A percentile compares a stretch with the other conserved stretches of the same genome.
Evolutionary conservation across 2,329 filamentous ascomycete species (phyloP).

Genomic region (Colletotrichum spaethianum): DNA sequence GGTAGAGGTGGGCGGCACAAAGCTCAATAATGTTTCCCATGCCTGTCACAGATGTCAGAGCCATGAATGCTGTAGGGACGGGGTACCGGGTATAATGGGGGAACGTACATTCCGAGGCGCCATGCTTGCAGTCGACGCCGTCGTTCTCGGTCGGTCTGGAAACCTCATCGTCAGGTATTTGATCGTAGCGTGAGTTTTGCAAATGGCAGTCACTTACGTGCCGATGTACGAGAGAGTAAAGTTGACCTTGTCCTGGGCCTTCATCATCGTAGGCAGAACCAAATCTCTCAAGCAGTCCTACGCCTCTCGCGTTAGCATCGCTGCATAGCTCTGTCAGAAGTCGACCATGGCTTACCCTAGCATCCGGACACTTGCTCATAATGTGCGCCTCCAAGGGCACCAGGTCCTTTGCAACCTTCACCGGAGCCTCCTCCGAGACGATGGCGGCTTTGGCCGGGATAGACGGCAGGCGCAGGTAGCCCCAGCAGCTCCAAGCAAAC

Average conservation of each 20-base stretch:
- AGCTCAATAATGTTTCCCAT: conserved; percentile 96
- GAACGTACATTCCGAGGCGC: conserved; percentile 80
- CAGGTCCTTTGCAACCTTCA: conserved; percentile 45
- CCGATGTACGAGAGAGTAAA: conserved; percentile 94
- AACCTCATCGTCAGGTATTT: background rate
- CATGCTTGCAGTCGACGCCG: conserved; percentile 90
- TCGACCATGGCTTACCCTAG: conserved; percentile 63
- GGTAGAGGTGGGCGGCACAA: conserved; percentile 87
- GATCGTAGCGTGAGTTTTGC: background rate
- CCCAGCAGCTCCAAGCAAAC: conserved; percentile 36
- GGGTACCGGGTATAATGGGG: background rate
- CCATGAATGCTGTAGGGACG: background rate
- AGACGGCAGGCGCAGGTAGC: background rate
- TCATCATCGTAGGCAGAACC: conserved; percentile 89
- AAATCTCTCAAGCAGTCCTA: conserved; percentile 84
- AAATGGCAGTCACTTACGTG: conserved; percentile 63
- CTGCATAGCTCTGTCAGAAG: background rate
- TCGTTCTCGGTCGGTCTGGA: conserved; percentile 79
- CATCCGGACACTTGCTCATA: conserved; percentile 97
- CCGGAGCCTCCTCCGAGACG: conserved; percentile 23
- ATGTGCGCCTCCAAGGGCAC: conserved; percentile 94
- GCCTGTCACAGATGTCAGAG: conserved; percentile 54
- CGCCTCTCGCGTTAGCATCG: background rate
- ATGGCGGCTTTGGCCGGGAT: conserved; percentile 3
- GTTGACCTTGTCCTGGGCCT: conserved; percentile 85